Conservation (phyloP, 805 yeast genomes). For the Kluyveromyces aestuarii region DNA sequence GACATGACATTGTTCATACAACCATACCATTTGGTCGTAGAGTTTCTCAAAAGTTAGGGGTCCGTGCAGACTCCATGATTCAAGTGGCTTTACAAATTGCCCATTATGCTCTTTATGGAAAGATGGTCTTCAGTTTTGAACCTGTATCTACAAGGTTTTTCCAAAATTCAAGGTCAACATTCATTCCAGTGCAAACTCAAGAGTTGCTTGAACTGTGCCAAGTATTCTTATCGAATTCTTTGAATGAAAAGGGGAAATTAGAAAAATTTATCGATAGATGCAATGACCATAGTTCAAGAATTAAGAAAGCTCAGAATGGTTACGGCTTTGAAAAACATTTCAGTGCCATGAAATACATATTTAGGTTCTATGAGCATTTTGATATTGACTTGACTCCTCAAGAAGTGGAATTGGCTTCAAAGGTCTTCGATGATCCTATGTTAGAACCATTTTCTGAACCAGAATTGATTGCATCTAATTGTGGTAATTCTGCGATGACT, state of each 20-base stretch:
- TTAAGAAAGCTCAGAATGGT: slow-evolving; percentile 48
- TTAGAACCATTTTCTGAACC: slow-evolving; percentile 32
- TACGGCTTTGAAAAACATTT: slow-evolving; percentile 67
- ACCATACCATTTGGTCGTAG: slow-evolving; percentile 73
- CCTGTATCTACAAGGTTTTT: slow-evolving; percentile 76
- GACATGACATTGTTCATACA: slow-evolving; percentile 69
- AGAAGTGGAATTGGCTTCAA: slow-evolving; percentile 30
- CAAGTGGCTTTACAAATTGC: slow-evolving; percentile 88
- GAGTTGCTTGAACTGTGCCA: slow-evolving; percentile 45
- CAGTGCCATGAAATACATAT: slow-evolving; percentile 51
- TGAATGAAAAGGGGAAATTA: slow-evolving; percentile 37
- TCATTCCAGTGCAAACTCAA: slow-evolving; percentile 56
- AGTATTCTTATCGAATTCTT: slow-evolving; percentile 49
- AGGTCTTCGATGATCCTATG: slow-evolving; percentile 35
- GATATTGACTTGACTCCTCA: slow-evolving; percentile 20
- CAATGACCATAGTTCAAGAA: slow-evolving; percentile 38
- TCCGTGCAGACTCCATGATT: slow-evolving; percentile 81
- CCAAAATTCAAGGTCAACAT: slow-evolving; percentile 60
- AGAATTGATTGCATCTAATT: slow-evolving; percentile 53
- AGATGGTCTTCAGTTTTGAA: slow-evolving; percentile 80
- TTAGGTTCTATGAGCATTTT: slow-evolving; percentile 31
- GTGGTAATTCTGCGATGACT: slow-evolving; percentile 85
- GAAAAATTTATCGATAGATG: slow-evolving; percentile 42
- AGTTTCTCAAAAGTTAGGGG: slow-evolving; percentile 67
- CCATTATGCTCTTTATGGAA: slow-evolving; percentile 84